Conservation (phyloP, 2,329 filamentous ascomycete species). For the Alternaria tenuissima region DNA sequence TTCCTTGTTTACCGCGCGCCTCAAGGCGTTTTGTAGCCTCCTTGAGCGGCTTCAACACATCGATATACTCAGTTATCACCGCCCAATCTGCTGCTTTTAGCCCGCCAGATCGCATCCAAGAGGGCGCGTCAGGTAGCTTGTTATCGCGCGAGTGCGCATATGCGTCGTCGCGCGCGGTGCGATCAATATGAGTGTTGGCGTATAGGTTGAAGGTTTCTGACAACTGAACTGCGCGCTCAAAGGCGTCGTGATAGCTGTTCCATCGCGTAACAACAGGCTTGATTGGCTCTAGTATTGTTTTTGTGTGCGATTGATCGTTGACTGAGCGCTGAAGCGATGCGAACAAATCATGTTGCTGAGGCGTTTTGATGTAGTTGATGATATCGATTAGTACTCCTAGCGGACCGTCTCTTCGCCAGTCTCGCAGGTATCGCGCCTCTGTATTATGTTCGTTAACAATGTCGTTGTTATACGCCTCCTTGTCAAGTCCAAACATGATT, state of each 20-base stretch:
- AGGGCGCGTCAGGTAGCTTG: background rate
- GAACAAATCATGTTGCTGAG: background rate
- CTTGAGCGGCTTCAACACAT: background rate
- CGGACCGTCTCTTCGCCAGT: background rate
- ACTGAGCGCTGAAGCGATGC: background rate
- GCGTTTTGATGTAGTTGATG: background rate
- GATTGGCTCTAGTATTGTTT: background rate
- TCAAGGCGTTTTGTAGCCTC: background rate
- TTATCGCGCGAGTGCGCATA: background rate
- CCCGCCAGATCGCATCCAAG: slow-evolving; percentile 2
- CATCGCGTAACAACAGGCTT: slow-evolving; percentile 8
- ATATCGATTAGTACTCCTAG: background rate
- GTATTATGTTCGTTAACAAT: too few species aligned
- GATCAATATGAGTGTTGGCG: background rate
- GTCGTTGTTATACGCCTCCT: background rate
- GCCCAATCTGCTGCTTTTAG: slow-evolving; percentile 1
- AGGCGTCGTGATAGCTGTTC: background rate
- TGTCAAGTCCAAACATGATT: background rate
- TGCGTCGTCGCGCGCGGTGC: too few species aligned
- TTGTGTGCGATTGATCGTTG: background rate
- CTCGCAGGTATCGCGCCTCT: background rate
- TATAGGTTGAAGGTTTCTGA: background rate
- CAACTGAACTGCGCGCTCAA: slow-evolving; percentile 9
- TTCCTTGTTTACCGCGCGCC: background rate
- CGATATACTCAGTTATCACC: slow-evolving; percentile 4